A percentile compares a stretch with the other conserved stretches of the same genome.
phyloP scores from a whole-genome alignment of 768 basidiomycete species.

The Mycena indigotica region DNA sequence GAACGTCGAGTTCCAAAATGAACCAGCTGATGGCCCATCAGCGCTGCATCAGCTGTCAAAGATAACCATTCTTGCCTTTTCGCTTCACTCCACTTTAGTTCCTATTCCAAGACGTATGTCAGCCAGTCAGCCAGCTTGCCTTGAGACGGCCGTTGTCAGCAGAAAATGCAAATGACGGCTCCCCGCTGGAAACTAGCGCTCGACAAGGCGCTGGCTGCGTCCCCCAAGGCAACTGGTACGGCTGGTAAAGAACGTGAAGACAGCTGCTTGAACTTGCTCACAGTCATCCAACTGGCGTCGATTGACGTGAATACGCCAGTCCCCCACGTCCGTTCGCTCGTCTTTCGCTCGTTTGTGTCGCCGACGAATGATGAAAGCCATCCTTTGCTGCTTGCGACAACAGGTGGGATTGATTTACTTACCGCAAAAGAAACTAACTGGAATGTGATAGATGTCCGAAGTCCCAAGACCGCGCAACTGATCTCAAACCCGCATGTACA shows the following conservation, averaged over 20 bases:
- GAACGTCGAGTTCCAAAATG: too few species aligned
- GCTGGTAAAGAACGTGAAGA: not conserved
- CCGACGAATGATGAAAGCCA: slow-evolving; percentile 43
- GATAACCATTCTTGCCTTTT: too few species aligned
- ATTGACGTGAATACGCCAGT: slow-evolving; percentile 42
- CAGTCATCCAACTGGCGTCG: slow-evolving; percentile 66
- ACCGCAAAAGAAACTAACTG: not conserved
- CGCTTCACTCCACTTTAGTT: too few species aligned
- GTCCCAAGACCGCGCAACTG: slow-evolving; percentile 67
- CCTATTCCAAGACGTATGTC: too few species aligned
- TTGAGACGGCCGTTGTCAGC: too few species aligned
- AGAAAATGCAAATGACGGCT: slow-evolving; percentile 20
- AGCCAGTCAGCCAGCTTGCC: too few species aligned
- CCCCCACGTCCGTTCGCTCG: slow-evolving; percentile 66
- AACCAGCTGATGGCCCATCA: too few species aligned
- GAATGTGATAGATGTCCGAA: slow-evolving; percentile 56
- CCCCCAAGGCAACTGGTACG: slow-evolving; percentile 43
- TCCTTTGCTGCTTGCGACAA: slow-evolving; percentile 67
- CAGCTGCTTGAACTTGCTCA: not conserved
- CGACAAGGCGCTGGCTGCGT: slow-evolving; percentile 42
- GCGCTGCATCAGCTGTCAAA: too few species aligned
- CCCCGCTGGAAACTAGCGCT: slow-evolving; percentile 54
- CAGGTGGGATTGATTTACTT: slow-evolving; percentile 29
- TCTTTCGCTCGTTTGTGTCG: slow-evolving; percentile 62
- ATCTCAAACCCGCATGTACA: slow-evolving; percentile 53